These are phyloP conservation scores for Hordeum marinum DNA, from an alignment of 176 grass and related monocot species.

Conservation along the genomic window DNA sequence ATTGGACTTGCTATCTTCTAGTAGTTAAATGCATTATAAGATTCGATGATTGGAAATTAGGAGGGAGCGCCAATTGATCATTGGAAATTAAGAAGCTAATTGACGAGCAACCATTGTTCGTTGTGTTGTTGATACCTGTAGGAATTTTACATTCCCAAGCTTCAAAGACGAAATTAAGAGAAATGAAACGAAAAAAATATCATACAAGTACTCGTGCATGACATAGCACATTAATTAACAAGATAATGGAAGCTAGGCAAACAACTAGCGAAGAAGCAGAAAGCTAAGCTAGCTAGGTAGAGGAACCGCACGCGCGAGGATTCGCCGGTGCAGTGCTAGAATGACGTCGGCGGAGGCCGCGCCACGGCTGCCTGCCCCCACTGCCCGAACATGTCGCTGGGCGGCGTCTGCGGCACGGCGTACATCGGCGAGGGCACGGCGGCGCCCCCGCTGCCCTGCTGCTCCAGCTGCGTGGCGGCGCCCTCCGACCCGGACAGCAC, in stretches of 20 bases:
- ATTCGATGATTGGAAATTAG: not conserved
- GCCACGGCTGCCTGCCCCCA: constrained; percentile 59
- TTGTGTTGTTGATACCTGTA: not conserved
- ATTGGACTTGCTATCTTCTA: not conserved
- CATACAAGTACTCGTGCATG: constrained; percentile 22
- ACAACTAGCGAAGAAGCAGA: constrained; percentile 24
- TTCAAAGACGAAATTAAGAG: not conserved
- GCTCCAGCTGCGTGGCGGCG: constrained; percentile 27
- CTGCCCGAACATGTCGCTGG: constrained; percentile 64
- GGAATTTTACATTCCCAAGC: constrained; percentile 23
- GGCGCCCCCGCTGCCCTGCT: constrained; percentile 29
- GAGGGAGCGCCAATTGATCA: not conserved
- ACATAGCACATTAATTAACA: constrained; percentile 41
- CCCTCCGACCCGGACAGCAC: constrained; percentile 47
- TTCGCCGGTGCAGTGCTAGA: constrained; percentile 19
- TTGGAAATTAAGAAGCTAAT: not conserved
- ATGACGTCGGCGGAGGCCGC: constrained; percentile 41
- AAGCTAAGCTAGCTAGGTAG: constrained; percentile 16
- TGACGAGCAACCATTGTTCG: not conserved
- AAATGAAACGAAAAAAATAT: constrained; percentile 1
- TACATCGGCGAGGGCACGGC: constrained; percentile 40
- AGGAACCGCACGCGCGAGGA: not conserved
- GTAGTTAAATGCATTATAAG: not conserved
- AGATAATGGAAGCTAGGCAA: constrained; percentile 20
- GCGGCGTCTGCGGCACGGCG: constrained; percentile 40